These are phyloP conservation scores for Neonectria faginata DNA, from an alignment of 2,329 filamentous ascomycete species.

Conservation along the genomic window DNA sequence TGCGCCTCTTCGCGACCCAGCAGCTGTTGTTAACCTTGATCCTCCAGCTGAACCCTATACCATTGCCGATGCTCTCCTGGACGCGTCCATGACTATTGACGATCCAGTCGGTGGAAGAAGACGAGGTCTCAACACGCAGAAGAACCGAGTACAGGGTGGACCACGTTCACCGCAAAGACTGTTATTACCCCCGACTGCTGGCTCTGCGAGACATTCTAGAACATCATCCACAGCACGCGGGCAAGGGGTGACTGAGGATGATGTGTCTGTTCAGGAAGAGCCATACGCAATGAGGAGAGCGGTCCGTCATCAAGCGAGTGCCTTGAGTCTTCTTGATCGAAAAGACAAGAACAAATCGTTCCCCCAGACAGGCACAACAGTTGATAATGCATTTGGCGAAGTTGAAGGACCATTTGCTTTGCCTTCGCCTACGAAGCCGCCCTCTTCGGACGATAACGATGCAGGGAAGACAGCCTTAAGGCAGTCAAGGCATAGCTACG, in stretches of 20 bases:
- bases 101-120: constrained; percentile 69
- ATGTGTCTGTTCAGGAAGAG: constrained; percentile 53
- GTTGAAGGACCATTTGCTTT: constrained; percentile 68
- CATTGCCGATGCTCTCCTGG: constrained; percentile 89
- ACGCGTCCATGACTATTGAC: constrained; percentile 90
- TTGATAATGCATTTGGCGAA: constrained; percentile 69
- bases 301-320: constrained; percentile 70
- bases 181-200: constrained; percentile 48
- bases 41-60: constrained; percentile 69
- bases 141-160: constrained; percentile 56
- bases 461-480: constrained; percentile 54
- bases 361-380: constrained; percentile 69
- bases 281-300: constrained; percentile 58
- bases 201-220: constrained; percentile 54
- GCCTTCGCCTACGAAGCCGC: constrained; percentile 36
- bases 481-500: constrained; percentile 80
- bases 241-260: constrained; percentile 49
- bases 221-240: constrained; percentile 49
- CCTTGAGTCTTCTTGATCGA: constrained; percentile 68
- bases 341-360: constrained; percentile 69
- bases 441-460: constrained; percentile 41
- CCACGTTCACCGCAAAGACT: constrained; percentile 46
- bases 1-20: constrained; percentile 63
- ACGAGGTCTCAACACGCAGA: constrained; percentile 64
- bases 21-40: constrained; percentile 48